Evolutionary conservation across 768 basidiomycete genomes (phyloP).

Genomic region (Agaricus blazei): DNA sequence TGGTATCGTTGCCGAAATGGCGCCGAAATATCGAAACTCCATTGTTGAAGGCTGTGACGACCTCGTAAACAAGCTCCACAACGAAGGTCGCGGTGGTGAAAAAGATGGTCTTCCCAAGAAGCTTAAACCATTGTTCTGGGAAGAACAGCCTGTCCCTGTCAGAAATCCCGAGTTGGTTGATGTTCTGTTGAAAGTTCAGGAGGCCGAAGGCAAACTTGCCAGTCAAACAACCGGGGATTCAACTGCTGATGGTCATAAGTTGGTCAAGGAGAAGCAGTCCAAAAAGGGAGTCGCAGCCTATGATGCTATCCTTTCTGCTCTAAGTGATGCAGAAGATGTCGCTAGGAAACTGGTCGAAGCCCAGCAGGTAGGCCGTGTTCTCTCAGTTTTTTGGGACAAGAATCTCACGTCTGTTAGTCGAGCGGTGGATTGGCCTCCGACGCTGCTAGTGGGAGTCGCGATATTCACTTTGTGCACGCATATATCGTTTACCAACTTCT

Average conservation of each 20-base stretch:
- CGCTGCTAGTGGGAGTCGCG: constrained; percentile 47
- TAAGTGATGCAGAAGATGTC: constrained; percentile 88
- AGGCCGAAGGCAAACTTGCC: constrained; percentile 59
- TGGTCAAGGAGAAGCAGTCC: constrained; percentile 32
- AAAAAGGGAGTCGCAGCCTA: constrained; percentile 83
- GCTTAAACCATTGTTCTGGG: constrained; percentile 67
- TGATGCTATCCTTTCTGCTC: constrained; percentile 75
- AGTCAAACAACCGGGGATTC: constrained; percentile 1
- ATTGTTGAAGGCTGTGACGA: constrained; percentile 61
- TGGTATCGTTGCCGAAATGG: constrained; percentile 61
- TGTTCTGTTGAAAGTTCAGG: constrained; percentile 77
- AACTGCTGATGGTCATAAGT: neutral
- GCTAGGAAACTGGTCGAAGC: constrained; percentile 75
- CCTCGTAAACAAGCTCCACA: constrained; percentile 46
- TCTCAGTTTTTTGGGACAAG: neutral
- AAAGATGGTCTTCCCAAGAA: constrained; percentile 43
- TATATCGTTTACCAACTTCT: constrained; percentile 87
- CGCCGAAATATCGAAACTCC: constrained; percentile 48
- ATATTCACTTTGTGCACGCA: constrained; percentile 80
- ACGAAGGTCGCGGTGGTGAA: constrained; percentile 31
- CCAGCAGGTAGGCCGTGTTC: constrained; percentile 56
- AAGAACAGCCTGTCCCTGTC: constrained; percentile 77
- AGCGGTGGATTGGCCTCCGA: constrained; percentile 30
- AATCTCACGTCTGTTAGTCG: constrained; percentile 6
- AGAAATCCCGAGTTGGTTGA: constrained; percentile 90